These are phyloP conservation scores for Paraphoma chrysanthemicola DNA, from an alignment of 2,329 filamentous ascomycete species.

Conservation along the genomic window DNA sequence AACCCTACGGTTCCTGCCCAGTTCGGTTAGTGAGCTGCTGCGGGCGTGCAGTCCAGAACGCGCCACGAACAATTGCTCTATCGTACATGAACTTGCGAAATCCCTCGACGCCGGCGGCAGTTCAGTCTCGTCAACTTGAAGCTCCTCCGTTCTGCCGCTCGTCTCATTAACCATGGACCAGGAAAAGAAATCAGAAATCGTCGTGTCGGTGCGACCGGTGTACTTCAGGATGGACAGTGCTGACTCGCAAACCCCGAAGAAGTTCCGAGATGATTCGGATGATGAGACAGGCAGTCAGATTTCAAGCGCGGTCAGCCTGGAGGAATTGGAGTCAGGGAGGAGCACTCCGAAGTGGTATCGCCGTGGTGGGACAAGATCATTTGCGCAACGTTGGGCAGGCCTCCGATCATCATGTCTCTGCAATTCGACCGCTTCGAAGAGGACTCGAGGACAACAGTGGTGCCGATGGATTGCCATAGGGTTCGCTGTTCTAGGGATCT, in stretches of 20 bases:
- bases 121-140: not conserved
- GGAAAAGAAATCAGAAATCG: slow-evolving; percentile 4
- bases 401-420: not conserved
- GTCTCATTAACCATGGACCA: slow-evolving; percentile 6
- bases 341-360: slow-evolving; percentile 13
- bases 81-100: slow-evolving; percentile 1
- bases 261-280: slow-evolving; percentile 12
- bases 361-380: slow-evolving; percentile 1
- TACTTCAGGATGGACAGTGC: slow-evolving; percentile 1
- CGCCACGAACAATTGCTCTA: not conserved
- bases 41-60: slow-evolving; percentile 3
- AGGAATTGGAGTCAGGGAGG: slow-evolving; percentile 4
- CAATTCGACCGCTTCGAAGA: not conserved
- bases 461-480: slow-evolving; percentile 13
- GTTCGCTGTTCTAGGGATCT: slow-evolving; percentile 12
- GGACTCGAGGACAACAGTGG: slow-evolving; percentile 6
- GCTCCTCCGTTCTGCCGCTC: not conserved
- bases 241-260: not conserved
- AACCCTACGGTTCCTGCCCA: not conserved
- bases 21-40: slow-evolving; percentile 2
- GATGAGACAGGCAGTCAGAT: slow-evolving; percentile 15
- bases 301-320: slow-evolving; percentile 7
- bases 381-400: not conserved
- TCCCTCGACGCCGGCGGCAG: not conserved
- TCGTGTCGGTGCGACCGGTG: slow-evolving; percentile 8